Evolutionary conservation across 805 yeast genomes (phyloP).

Genomic region (Priceomyces carsonii): DNA sequence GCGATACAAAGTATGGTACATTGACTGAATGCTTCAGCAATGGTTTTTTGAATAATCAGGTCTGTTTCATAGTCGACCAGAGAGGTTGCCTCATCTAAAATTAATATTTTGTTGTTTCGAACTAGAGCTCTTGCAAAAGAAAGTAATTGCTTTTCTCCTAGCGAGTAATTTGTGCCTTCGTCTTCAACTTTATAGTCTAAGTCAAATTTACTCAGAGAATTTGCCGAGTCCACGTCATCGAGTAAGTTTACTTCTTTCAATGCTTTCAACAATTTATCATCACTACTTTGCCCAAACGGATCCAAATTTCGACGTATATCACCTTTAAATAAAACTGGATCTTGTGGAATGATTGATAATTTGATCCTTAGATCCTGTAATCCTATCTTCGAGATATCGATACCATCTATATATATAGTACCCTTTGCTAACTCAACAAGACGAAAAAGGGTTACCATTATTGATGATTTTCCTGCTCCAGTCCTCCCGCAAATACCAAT

Average conservation of each 20-base stretch:
- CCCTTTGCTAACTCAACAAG: constrained; percentile 51
- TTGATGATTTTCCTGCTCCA: constrained; percentile 75
- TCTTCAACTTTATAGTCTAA: constrained; percentile 37
- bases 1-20: constrained; percentile 42
- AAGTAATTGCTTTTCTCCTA: constrained; percentile 40
- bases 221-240: constrained; percentile 9
- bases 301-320: constrained; percentile 56
- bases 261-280: constrained; percentile 54
- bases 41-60: constrained; percentile 34
- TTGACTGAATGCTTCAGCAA: constrained; percentile 30
- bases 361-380: constrained; percentile 51
- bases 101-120: constrained; percentile 35
- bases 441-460: constrained; percentile 61
- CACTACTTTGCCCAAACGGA: constrained; percentile 53
- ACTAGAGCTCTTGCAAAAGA: constrained; percentile 41
- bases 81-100: constrained; percentile 42
- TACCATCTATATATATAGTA: constrained; percentile 52
- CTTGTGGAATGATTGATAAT: constrained; percentile 65
- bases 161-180: constrained; percentile 37
- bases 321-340: constrained; percentile 62
- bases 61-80: constrained; percentile 43
- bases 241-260: constrained; percentile 51
- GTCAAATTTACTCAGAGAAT: constrained; percentile 30
- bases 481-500: constrained; percentile 85
- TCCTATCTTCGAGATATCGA: constrained; percentile 51